A percentile compares a stretch with the other conserved stretches of the same genome.
These are phyloP conservation scores for Picochlorum sp. DNA, from an alignment of 139 green algal species.

Conservation along the genomic window DNA sequence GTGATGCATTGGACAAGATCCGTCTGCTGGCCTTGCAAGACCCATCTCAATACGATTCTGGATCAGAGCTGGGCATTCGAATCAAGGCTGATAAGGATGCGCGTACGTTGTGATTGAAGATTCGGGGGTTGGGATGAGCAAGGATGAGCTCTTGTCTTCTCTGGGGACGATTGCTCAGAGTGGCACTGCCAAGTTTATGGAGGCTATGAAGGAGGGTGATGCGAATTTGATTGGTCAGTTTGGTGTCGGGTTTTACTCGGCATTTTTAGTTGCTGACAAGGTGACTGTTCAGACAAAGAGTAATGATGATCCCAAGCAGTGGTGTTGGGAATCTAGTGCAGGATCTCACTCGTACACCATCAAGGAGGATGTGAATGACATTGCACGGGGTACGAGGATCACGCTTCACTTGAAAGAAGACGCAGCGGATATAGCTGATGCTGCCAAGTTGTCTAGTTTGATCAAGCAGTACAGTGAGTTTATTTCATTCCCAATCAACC, in stretches of 20 bases:
- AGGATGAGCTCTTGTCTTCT: conserved; percentile 79
- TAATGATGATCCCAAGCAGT: conserved; percentile 62
- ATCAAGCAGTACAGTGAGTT: conserved; percentile 99
- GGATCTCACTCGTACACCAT: conserved; percentile 79
- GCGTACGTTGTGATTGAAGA: conserved; percentile 90
- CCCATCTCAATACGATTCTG: conserved; percentile 17
- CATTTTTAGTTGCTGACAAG: conserved; percentile 81
- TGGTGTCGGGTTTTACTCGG: conserved; percentile 98
- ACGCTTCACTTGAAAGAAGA: conserved; percentile 94
- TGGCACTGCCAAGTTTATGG: conserved; percentile 96
- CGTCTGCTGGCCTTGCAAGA: conserved; percentile 25
- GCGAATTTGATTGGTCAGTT: conserved; percentile 93
- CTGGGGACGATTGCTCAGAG: conserved; percentile 96
- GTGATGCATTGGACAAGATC: conserved; percentile 93
- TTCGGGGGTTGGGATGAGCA: conserved; percentile 91
- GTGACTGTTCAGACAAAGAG: conserved; percentile 79
- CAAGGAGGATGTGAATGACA: conserved; percentile 37
- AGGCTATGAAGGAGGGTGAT: conserved; percentile 82
- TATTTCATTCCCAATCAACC: conserved; percentile 97
- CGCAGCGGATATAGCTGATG: conserved; percentile 67
- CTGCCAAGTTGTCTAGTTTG: conserved; percentile 62
- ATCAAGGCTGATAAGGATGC: conserved; percentile 75
- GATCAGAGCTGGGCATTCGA: conserved; percentile 81
- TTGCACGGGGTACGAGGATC: conserved; percentile 76
- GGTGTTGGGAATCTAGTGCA: conserved; percentile 81